Conservation (phyloP, 2,329 filamentous ascomycete genomes). For the Amphichorda felina region DNA sequence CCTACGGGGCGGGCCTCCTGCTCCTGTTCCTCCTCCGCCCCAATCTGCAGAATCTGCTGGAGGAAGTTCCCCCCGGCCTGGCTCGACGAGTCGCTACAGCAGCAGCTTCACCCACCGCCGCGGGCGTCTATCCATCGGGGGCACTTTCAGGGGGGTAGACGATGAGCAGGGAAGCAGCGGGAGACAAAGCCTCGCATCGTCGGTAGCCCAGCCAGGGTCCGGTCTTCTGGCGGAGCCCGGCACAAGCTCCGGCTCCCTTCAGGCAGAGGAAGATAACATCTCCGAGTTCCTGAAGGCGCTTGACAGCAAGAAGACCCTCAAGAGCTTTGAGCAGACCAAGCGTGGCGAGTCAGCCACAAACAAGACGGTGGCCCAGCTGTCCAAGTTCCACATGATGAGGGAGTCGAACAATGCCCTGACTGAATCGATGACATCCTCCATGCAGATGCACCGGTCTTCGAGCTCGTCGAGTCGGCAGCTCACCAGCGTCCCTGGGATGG, state of each 20-base stretch:
- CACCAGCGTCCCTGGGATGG: slow-evolving; percentile 51
- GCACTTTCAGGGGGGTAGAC: slow-evolving; percentile 52
- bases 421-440: slow-evolving; percentile 86
- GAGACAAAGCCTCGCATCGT: slow-evolving; percentile 64
- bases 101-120: slow-evolving; percentile 88
- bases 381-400: slow-evolving; percentile 77
- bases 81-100: slow-evolving; percentile 72
- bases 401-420: slow-evolving; percentile 83
- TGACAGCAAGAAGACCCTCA: slow-evolving; percentile 77
- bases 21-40: slow-evolving; percentile 9
- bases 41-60: slow-evolving; percentile 53
- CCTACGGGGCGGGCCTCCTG: slow-evolving; percentile 51
- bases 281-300: slow-evolving; percentile 85
- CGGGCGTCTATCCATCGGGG: slow-evolving; percentile 64
- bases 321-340: slow-evolving; percentile 60
- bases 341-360: slow-evolving; percentile 60
- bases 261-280: slow-evolving; percentile 82
- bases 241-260: slow-evolving; percentile 53
- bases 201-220: slow-evolving; percentile 61
- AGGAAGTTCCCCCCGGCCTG: slow-evolving; percentile 65
- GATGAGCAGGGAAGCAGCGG: slow-evolving; percentile 72
- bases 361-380: slow-evolving; percentile 66
- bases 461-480: slow-evolving; percentile 56
- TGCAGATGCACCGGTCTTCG: slow-evolving; percentile 72
- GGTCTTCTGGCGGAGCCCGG: slow-evolving; percentile 63